Base-by-base conservation (phyloP, 2,329 filamentous ascomycete species). In the Clonostachys byssicola region DNA sequence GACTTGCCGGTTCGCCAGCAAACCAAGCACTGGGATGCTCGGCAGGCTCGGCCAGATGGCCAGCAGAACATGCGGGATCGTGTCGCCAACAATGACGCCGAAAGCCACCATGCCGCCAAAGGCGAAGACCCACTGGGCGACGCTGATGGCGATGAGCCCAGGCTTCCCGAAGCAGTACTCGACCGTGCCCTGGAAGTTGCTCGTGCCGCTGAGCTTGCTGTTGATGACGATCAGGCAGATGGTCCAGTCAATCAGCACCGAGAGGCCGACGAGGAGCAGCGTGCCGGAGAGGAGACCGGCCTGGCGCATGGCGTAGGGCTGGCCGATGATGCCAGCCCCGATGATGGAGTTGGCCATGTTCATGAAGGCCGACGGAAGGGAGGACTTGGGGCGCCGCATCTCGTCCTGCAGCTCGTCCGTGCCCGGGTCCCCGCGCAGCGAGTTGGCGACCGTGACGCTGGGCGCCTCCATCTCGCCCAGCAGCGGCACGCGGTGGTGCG, bases 261-360 rank as follows among this genome's bases (percentile, higher is more conserved):
- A 97, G 52, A 99, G 77, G 7, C 70, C 77, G 23, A 96, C 69
- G 17, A 99, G 79, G 47, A 99, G 78, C 42, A 90, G 59, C 6
- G 92, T 75, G 30, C 94, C 94, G 36, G 88, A 86, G 14, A 89
- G 64, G 57, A 99, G 78, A 7, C 94, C 94, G 8, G 94, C 94
- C 71, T 97, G 92, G 49, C 83, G 83, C 62, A 99, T 86, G n/a
- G 94, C 94, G 68, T 97, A 99, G 12, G 94, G 92, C 69, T 99
- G 94, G 5, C 89, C 83, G 59, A 86, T 86, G 65, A 86, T 86
- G 45, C 83, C 83, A 3, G 83, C 84, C 38, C 83, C 84, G 56
- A 99, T 96, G 64, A 99, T 99, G 58, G 89, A 95, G 72, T 99
- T 99, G 52, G 94, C 92, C 94, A 99, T 99, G 70, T 99, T 99